Base-by-base conservation (phyloP, 345 rosid genomes). In the Salix arbutifolia region DNA sequence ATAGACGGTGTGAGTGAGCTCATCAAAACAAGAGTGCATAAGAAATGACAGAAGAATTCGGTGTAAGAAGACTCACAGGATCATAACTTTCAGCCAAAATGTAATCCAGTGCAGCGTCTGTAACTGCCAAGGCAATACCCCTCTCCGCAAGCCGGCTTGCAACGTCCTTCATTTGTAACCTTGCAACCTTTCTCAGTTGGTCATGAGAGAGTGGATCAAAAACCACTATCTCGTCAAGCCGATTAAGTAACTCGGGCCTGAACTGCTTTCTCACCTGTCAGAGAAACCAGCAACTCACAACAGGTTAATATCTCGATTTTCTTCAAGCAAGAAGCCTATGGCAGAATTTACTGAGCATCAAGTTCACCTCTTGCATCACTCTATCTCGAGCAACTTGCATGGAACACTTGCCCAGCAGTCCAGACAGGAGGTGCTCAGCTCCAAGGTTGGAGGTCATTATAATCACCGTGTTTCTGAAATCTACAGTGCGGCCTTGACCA, bases 371-470 rank as follows among this genome's bases (percentile, higher is more conserved):
- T 73, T 85, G 93, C 94, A 91, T 83, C 23, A 95, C 99, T 30
- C 87, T 80, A 8, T 91, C 96, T 0, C 92, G 88, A 30, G 99
- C 99, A 67, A 78, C 96, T 77, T 95, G 88, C 91, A 95, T 91
- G 1, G 98, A 1, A 52, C 85, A 86, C 71, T 93, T 91, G 38
- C 98, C 98, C 1, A 74, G 84, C 9, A 95, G 70, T 2, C 98
- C 97, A 4, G 93, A 83, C 1, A 95, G 83, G 21, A 95, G 90
- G 62, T 91, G 93, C 67, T 95, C 99, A 0, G 97, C 97, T 5
- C 98, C 98, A 18, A 95, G 93, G 84, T 95, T 93, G 0, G 99
- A 95, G 0, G 99, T 95, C 99, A 95, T 90, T 70, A 95, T 91
- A 17, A 95, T 91, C 26, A 95, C 93, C 0, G 97, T 86, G 26